Conservation (phyloP, 768 basidiomycete species). For the Pleurotus sapidus region DNA sequence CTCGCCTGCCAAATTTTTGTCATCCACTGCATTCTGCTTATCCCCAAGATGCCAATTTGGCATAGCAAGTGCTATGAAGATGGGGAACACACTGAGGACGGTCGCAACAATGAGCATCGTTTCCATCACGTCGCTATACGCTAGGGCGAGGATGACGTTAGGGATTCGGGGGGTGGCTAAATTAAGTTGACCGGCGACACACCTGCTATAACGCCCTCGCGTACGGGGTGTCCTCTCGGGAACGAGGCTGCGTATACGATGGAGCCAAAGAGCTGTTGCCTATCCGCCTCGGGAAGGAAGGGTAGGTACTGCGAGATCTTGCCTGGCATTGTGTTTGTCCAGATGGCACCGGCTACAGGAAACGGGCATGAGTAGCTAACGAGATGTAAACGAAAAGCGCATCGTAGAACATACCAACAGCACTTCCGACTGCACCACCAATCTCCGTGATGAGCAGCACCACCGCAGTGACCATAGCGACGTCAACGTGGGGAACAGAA, state of each 20-base stretch:
- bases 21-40: conserved; percentile 70
- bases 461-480: conserved; percentile 65
- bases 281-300: conserved; percentile 36
- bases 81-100: conserved; percentile 52
- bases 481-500: conserved; percentile 59
- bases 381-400: background rate
- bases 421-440: conserved; percentile 64
- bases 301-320: conserved; percentile 57
- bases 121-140: conserved; percentile 57
- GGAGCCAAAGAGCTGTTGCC: conserved; percentile 49
- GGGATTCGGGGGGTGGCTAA: background rate
- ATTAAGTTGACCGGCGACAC: conserved; percentile 18
- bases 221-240: conserved; percentile 52
- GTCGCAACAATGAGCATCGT: conserved; percentile 54
- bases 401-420: conserved; percentile 41
- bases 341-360: conserved; percentile 55
- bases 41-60: conserved; percentile 68
- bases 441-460: conserved; percentile 70
- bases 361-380: background rate
- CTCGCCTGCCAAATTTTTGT: conserved; percentile 27
- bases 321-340: conserved; percentile 64
- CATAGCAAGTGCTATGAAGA: conserved; percentile 57
- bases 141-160: conserved; percentile 17
- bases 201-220: conserved; percentile 62
- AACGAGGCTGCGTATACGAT: conserved; percentile 48